Evolutionary conservation across 1,139 yeast genomes (phyloP), one percentile per base, ranked within the genome.

Genomic region (Hansenula sp.): DNA sequence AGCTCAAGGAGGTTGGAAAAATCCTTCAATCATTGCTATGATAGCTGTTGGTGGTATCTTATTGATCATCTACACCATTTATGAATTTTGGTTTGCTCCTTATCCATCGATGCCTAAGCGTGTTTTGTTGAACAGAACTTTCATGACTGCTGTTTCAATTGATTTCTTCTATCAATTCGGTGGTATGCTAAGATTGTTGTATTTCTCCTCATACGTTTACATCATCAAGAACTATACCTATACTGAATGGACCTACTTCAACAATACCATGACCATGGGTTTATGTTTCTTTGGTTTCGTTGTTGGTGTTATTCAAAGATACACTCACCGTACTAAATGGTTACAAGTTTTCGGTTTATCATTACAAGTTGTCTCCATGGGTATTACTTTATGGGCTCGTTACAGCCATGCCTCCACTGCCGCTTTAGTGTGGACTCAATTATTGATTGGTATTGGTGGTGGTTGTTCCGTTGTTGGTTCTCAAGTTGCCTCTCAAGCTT

Each of bases 11-110:
- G 62, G 59, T 12, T 67, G 68, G 67, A 54, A 45, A 27, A 67
- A 66, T 45, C 70, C 71, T 32, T 63, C 68, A 46, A 52, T 67
- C 52, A 66, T 67, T 43, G 71, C 72, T 33, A 67, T 67, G 72
- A 51, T 63, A 32, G 59, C 59, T 28, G 63, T 64, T 40, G 71
- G 71, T 41, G 68, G 65, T 33, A 40, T 66, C 3, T 43, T 67
- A 6, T 48, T 67, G 29, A 52, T 66, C 16, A 33, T 46, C 10
- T 65, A 59, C 44, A 51, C 52, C 5, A 28, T 63, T 21, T 63
- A 55, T 39, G 71, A 67, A 51, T 44, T 56, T 31, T 55, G 46
- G 41, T 47, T 54, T 36, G 65, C 68, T 21, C 66, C 67, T 21
- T 58, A 52, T 47, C 70, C 71, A 15, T 55, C 62, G n/a, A 58